Evolutionary conservation across 2,329 filamentous ascomycete species (phyloP).

Genomic region (Pseudogymnoascus sp.): DNA sequence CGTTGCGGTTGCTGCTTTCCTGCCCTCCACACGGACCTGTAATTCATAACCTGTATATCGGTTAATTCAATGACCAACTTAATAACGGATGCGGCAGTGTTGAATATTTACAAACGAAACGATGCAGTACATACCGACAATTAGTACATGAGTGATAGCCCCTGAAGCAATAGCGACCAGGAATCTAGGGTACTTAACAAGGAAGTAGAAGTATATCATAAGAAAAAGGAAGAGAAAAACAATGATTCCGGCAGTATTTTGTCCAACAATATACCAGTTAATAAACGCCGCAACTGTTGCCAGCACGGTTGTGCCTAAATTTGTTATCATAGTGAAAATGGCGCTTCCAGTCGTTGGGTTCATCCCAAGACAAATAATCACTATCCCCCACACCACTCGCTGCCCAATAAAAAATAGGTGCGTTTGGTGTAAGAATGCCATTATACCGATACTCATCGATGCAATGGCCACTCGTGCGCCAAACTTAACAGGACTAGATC

Average conservation of each 20-base stretch:
- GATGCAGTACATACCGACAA: slow-evolving; percentile 14
- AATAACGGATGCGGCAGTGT: not conserved
- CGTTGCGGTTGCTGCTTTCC: slow-evolving; percentile 40
- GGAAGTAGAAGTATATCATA: slow-evolving; percentile 41
- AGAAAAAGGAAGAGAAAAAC: slow-evolving; percentile 45
- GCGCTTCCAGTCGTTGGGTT: slow-evolving; percentile 52
- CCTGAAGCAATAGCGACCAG: slow-evolving; percentile 50
- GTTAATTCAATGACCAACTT: not conserved
- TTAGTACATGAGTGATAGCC: slow-evolving; percentile 48
- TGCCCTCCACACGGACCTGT: slow-evolving; percentile 37
- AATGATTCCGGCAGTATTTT: slow-evolving; percentile 52
- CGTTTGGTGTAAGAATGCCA: slow-evolving; percentile 55
- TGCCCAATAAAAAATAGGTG: slow-evolving; percentile 60
- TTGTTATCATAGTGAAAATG: slow-evolving; percentile 58
- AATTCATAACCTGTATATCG: slow-evolving; percentile 13
- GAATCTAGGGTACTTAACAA: slow-evolving; percentile 56
- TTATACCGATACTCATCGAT: slow-evolving; percentile 60
- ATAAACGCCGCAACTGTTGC: slow-evolving; percentile 55
- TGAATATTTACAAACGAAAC: not conserved
- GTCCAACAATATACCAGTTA: slow-evolving; percentile 63
- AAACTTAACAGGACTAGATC: slow-evolving; percentile 55
- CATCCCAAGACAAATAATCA: slow-evolving; percentile 39
- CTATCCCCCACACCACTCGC: slow-evolving; percentile 64
- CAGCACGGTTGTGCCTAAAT: slow-evolving; percentile 52
- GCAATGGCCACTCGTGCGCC: slow-evolving; percentile 62